Conservation (phyloP, 2,329 filamentous ascomycete genomes). For the Plectosphaerella plurivora region DNA sequence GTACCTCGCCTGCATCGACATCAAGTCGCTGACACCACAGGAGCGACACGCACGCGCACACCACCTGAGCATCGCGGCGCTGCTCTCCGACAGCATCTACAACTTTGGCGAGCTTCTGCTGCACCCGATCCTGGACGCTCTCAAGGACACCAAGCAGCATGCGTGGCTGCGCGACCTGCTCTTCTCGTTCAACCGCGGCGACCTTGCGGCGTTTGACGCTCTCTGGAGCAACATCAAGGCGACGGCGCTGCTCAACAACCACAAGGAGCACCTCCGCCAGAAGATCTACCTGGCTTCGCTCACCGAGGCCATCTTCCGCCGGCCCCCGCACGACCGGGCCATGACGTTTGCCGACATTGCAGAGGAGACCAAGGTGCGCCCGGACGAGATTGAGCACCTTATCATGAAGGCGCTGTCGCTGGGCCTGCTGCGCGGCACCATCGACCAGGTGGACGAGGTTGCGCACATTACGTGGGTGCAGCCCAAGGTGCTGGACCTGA, state of each 20-base stretch:
- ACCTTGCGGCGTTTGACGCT: conserved; percentile 80
- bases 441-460: conserved; percentile 92
- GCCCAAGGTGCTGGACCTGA: conserved; percentile 94
- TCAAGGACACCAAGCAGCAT: conserved; percentile 65
- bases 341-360: conserved; percentile 90
- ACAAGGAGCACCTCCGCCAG: conserved; percentile 83
- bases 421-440: conserved; percentile 83
- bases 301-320: conserved; percentile 93
- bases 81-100: conserved; percentile 94
- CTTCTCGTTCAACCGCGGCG: conserved; percentile 95
- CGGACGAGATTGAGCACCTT: conserved; percentile 92
- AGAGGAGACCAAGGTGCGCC: conserved; percentile 85
- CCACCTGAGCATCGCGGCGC: conserved; percentile 85
- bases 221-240: conserved; percentile 77
- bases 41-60: conserved; percentile 84
- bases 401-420: conserved; percentile 99
- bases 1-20: conserved; percentile 92
- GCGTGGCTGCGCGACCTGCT: conserved; percentile 93
- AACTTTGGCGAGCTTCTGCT: conserved; percentile 99
- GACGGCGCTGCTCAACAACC: conserved; percentile 73
- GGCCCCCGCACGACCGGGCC: conserved; percentile 89
- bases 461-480: conserved; percentile 98
- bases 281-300: conserved; percentile 97
- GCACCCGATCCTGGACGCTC: conserved; percentile 88
- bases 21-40: conserved; percentile 65